phyloP scores from a whole-genome alignment of 352 stramenopile species.

The Globisporangium rhizosaccharum region DNA sequence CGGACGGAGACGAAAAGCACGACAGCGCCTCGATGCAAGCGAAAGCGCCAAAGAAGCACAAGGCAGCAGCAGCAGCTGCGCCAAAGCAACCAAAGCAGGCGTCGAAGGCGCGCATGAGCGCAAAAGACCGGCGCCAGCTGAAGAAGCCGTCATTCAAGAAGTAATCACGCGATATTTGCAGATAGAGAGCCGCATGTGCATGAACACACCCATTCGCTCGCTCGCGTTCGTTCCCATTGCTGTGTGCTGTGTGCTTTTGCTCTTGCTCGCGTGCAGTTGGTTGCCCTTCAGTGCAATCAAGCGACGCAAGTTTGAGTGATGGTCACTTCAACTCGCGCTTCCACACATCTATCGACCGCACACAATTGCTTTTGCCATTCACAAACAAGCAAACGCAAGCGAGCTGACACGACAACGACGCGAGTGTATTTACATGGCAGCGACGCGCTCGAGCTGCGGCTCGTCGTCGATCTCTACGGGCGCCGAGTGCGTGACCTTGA shows the following conservation, averaged over 20 bases:
- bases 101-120: slow-evolving; percentile 13
- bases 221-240: not conserved
- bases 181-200: too few species aligned
- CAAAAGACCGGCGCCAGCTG: slow-evolving; percentile 16
- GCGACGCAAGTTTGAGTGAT: not conserved
- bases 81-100: not conserved
- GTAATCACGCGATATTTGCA: not conserved
- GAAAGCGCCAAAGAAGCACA: not conserved
- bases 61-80: not conserved
- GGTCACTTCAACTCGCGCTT: not conserved
- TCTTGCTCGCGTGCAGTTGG: not conserved
- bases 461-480: slow-evolving; percentile 9
- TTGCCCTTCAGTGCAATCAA: not conserved
- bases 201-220: not conserved
- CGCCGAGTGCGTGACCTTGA: slow-evolving; percentile 72
- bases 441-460: slow-evolving; percentile 17
- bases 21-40: not conserved
- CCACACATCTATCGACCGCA: not conserved
- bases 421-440: slow-evolving; percentile 19
- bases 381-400: too few species aligned
- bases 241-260: not conserved
- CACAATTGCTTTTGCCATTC: too few species aligned
- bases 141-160: slow-evolving; percentile 11
- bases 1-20: not conserved
- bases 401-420: not conserved